Percentiles rank a stretch among this genome's conserved stretches.
Evolutionary conservation across 129 eudicot species (phyloP).

Genomic region (Tagetes patula): DNA sequence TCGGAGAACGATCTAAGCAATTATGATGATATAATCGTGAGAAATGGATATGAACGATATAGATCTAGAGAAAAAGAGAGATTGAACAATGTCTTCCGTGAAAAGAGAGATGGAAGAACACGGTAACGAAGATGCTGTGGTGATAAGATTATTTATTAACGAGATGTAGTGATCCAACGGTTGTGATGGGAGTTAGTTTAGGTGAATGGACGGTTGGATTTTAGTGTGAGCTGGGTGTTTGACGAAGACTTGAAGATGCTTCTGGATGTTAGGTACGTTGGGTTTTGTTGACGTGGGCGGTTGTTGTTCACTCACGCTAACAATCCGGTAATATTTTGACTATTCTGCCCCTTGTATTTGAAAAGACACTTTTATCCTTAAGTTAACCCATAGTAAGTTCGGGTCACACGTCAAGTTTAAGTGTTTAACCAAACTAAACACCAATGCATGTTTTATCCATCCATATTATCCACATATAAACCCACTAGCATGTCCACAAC

Average conservation of each 20-base stretch:
- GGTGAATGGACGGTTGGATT: conserved; percentile 24
- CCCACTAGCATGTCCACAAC: too few relatives aligned
- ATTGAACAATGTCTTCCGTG: not conserved
- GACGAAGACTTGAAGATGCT: conserved; percentile 26
- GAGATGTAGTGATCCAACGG: conserved; percentile 50
- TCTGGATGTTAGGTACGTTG: conserved; percentile 15
- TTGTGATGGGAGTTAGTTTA: not conserved
- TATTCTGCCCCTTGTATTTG: too few relatives aligned
- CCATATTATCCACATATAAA: too few relatives aligned
- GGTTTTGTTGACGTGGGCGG: conserved; percentile 30
- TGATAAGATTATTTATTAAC: conserved; percentile 39
- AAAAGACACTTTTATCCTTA: too few relatives aligned
- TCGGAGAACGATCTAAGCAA: conserved; percentile 41
- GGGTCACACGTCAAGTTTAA: too few relatives aligned
- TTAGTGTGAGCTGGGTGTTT: conserved; percentile 21
- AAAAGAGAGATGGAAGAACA: conserved; percentile 4
- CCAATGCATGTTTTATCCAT: too few relatives aligned
- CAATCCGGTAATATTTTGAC: not conserved
- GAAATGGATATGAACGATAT: not conserved
- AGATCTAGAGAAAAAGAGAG: conserved; percentile 17
- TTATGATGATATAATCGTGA: not conserved
- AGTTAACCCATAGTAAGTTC: too few relatives aligned
- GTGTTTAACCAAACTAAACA: too few relatives aligned
- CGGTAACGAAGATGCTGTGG: conserved; percentile 7
- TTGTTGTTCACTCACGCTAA: conserved; percentile 9